Percentiles rank a stretch among this genome's conserved stretches.
Evolutionary conservation across 192 early-diverging fungal species (phyloP).

Genomic region (Piromyces sp.): DNA sequence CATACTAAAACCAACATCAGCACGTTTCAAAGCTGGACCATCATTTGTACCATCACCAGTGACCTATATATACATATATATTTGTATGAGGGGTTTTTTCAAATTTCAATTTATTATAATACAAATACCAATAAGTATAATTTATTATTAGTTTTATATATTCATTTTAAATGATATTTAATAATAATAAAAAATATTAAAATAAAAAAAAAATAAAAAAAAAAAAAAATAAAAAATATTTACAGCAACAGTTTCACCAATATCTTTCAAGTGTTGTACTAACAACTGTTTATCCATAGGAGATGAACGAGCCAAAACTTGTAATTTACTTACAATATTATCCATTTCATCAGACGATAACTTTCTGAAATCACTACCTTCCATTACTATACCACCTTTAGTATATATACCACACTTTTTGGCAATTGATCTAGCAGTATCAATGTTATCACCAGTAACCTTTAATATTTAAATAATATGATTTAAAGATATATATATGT

Average conservation of each 20-base stretch:
- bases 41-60: conserved; percentile 82
- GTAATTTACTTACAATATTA: conserved; percentile 44
- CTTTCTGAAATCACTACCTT: conserved; percentile 60
- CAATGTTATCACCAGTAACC: conserved; percentile 31
- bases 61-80: conserved; percentile 33
- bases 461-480: neutral
- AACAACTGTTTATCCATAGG: conserved; percentile 81
- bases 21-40: conserved; percentile 68
- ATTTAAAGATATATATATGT: too few species aligned
- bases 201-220: too few species aligned
- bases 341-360: conserved; percentile 46
- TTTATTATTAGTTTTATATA: too few species aligned
- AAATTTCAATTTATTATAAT: too few species aligned
- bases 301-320: conserved; percentile 73
- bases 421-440: conserved; percentile 54
- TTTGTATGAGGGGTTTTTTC: too few species aligned
- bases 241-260: neutral
- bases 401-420: conserved; percentile 18
- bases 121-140: too few species aligned
- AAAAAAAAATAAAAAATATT: neutral
- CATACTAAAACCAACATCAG: conserved; percentile 88
- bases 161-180: too few species aligned
- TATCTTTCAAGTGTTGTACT: conserved; percentile 39
- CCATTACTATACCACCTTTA: conserved; percentile 32
- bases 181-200: too few species aligned